Conservation (phyloP, 495 filamentous ascomycete genomes). For the Penicillium canescens region DNA sequence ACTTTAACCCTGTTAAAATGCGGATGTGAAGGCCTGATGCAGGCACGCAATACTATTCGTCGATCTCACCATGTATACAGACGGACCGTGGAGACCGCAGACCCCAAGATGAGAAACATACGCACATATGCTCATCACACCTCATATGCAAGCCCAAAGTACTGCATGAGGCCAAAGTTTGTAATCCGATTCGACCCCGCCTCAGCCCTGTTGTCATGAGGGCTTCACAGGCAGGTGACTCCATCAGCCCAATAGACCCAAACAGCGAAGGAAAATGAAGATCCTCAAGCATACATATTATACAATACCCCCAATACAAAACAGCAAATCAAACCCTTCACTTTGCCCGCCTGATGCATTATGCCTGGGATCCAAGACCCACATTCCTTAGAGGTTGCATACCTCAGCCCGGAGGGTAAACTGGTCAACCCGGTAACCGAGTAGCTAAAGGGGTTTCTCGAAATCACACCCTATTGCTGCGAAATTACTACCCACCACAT, state of each 20-base stretch:
- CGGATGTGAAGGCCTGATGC: no score
- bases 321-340: neutral
- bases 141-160: neutral
- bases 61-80: no score
- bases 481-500: conserved; percentile 1
- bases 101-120: neutral
- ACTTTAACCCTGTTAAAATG: no score
- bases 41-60: no score
- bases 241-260: neutral
- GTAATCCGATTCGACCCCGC: neutral
- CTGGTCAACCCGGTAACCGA: neutral
- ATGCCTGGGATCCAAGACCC: neutral
- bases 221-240: conserved; percentile 6
- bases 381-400: conserved; percentile 4
- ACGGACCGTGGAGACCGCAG: neutral
- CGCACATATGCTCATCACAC: neutral
- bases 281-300: neutral
- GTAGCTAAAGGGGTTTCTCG: no score
- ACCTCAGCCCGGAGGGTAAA: conserved; percentile 4
- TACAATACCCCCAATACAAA: neutral
- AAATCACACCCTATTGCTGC: neutral
- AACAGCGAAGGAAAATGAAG: neutral
- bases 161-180: neutral
- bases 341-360: neutral
- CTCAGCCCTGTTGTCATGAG: neutral